Conservation (phyloP, 2,329 filamentous ascomycete genomes). For the Penicillium psychrosexuale region DNA sequence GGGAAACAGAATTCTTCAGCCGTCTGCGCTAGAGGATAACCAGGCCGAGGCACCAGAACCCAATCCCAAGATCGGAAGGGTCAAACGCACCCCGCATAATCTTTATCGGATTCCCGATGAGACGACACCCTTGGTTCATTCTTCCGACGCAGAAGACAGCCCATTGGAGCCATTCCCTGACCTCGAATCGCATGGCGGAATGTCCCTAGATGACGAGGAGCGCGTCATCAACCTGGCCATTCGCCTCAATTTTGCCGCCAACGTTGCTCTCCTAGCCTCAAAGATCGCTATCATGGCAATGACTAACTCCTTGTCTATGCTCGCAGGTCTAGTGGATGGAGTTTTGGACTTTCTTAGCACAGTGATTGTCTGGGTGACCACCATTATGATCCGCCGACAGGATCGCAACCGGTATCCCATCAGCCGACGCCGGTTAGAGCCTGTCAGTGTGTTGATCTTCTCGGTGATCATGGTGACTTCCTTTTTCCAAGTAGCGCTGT, state of each 20-base stretch:
- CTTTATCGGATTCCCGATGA: conserved; percentile 66
- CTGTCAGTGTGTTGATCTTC: conserved; percentile 64
- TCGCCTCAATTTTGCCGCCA: conserved; percentile 78
- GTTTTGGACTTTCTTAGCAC: conserved; percentile 66
- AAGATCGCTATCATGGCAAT: conserved; percentile 75
- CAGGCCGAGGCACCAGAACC: conserved; percentile 52
- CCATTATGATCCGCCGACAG: conserved; percentile 56
- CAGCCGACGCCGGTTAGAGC: conserved; percentile 61
- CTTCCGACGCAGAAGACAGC: conserved; percentile 60
- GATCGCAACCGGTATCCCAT: conserved; percentile 63
- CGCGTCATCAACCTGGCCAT: conserved; percentile 82
- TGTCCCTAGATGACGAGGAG: conserved; percentile 64
- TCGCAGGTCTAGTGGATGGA: conserved; percentile 64
- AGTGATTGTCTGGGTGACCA: conserved; percentile 60
- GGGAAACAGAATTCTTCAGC: conserved; percentile 28
- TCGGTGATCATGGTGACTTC: conserved; percentile 66
- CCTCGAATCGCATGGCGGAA: conserved; percentile 42
- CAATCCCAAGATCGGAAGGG: conserved; percentile 29
- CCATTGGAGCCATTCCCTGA: conserved; percentile 40
- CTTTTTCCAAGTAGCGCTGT: conserved; percentile 59
- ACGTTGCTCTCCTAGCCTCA: conserved; percentile 68
- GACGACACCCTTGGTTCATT: conserved; percentile 25
- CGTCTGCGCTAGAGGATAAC: conserved; percentile 43
- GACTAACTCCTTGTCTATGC: conserved; percentile 65
- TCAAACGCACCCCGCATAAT: conserved; percentile 79